These are phyloP conservation scores for Dictyostelium brefeldianum DNA, from an alignment of 78 protist species.

Conservation along the genomic window DNA sequence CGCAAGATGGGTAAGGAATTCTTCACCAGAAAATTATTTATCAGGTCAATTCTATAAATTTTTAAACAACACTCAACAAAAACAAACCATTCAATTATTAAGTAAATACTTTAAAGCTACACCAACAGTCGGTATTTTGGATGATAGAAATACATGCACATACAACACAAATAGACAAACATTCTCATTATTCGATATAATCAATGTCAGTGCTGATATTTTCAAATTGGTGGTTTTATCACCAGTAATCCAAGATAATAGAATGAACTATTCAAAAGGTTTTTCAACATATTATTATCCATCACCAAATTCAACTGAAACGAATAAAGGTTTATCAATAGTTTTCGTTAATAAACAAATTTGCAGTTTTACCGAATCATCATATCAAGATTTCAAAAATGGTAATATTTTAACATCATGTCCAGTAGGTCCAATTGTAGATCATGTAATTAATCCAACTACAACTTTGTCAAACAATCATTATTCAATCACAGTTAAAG, in stretches of 20 bases:
- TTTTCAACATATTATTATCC: not conserved
- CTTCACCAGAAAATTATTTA: not conserved
- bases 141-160: too few species aligned
- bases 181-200: not conserved
- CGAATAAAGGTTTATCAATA: not conserved
- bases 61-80: too few species aligned
- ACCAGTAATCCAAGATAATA: not conserved
- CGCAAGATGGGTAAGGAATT: not conserved
- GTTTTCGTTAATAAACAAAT: not conserved
- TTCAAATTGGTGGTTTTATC: not conserved
- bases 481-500: not conserved
- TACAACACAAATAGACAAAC: not conserved
- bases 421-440: not conserved
- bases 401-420: slow-evolving; percentile 7
- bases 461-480: not conserved
- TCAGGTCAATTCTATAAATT: slow-evolving; percentile 1
- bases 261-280: not conserved
- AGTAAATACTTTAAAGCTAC: too few species aligned
- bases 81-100: too few species aligned
- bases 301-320: not conserved
- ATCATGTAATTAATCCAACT: not conserved
- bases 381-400: not conserved
- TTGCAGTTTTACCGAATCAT: slow-evolving; percentile 1
- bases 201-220: not conserved
- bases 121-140: too few species aligned